phyloP scores from a whole-genome alignment of 2,329 filamentous ascomycete species.

The Periconia sp. region DNA sequence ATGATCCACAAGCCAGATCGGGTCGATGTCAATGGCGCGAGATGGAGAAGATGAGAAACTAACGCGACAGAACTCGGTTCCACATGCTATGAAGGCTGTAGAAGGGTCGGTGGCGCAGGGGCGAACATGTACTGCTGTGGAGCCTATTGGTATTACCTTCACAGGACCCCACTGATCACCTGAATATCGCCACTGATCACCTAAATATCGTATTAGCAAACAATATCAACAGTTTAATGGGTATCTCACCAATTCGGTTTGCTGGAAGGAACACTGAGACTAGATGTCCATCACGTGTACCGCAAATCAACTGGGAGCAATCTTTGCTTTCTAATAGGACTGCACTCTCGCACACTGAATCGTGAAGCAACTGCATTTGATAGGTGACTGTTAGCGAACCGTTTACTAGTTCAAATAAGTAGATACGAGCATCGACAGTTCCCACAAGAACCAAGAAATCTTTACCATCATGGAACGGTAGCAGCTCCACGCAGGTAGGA shows the following conservation, averaged over 20 bases:
- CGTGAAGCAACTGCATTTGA: conserved; percentile 10
- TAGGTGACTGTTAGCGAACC: conserved; percentile 9
- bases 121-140: conserved; percentile 28
- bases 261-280: conserved; percentile 15
- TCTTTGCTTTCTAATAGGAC: conserved; percentile 19
- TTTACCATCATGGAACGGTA: conserved; percentile 15
- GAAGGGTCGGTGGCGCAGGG: conserved; percentile 24
- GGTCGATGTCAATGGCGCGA: conserved; percentile 27
- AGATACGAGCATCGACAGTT: conserved; percentile 26
- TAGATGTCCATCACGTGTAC: conserved; percentile 38
- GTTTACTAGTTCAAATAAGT: conserved; percentile 21
- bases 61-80: conserved; percentile 40
- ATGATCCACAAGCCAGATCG: conserved; percentile 41
- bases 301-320: conserved; percentile 31
- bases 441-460: conserved; percentile 29
- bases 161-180: neutral
- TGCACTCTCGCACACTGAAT: conserved; percentile 32
- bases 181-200: neutral
- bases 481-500: conserved; percentile 37
- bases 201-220: conserved; percentile 1
- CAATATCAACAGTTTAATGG: neutral
- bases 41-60: conserved; percentile 13
- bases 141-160: conserved; percentile 22
- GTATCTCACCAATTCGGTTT: conserved; percentile 9
- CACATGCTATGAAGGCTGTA: conserved; percentile 42